Evolutionary conservation across 2,329 filamentous ascomycete genomes (phyloP).

Genomic region (Aspergillus novofumigatus): DNA sequence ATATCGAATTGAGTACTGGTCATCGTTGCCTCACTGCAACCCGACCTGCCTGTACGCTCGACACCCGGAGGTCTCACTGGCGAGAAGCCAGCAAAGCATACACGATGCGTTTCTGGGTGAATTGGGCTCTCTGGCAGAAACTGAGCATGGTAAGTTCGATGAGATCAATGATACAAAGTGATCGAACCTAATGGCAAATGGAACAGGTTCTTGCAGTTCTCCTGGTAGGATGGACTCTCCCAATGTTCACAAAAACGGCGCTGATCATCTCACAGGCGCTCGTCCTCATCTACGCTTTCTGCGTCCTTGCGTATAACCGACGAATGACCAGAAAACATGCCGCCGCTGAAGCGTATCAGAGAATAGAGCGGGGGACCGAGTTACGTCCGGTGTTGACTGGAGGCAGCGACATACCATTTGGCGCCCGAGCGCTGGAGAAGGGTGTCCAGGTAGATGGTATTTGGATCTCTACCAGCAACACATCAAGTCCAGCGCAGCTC

Average conservation of each 20-base stretch:
- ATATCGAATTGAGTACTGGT: background rate
- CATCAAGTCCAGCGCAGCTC: conserved; percentile 22
- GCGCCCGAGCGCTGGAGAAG: conserved; percentile 76
- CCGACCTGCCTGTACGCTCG: background rate
- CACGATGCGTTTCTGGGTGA: conserved; percentile 55
- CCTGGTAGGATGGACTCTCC: conserved; percentile 49
- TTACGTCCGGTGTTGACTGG: conserved; percentile 52
- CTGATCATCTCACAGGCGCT: conserved; percentile 45
- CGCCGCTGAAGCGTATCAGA: conserved; percentile 63
- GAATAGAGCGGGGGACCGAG: conserved; percentile 47
- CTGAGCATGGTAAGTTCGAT: conserved; percentile 72
- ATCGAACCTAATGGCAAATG: conserved; percentile 11
- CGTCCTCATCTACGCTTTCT: conserved; percentile 64
- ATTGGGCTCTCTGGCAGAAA: conserved; percentile 82
- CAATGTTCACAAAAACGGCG: conserved; percentile 3
- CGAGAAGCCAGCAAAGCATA: background rate
- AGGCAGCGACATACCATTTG: conserved; percentile 71
- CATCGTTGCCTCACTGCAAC: background rate
- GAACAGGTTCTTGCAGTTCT: conserved; percentile 65
- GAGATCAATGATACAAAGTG: background rate
- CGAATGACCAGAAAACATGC: conserved; percentile 59
- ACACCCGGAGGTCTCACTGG: background rate
- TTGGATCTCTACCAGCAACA: conserved; percentile 59
- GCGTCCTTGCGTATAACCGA: conserved; percentile 57
- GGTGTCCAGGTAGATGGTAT: conserved; percentile 83